Conservation (phyloP, 306 rosid species). For the Ammopiptanthus mongolicus region DNA sequence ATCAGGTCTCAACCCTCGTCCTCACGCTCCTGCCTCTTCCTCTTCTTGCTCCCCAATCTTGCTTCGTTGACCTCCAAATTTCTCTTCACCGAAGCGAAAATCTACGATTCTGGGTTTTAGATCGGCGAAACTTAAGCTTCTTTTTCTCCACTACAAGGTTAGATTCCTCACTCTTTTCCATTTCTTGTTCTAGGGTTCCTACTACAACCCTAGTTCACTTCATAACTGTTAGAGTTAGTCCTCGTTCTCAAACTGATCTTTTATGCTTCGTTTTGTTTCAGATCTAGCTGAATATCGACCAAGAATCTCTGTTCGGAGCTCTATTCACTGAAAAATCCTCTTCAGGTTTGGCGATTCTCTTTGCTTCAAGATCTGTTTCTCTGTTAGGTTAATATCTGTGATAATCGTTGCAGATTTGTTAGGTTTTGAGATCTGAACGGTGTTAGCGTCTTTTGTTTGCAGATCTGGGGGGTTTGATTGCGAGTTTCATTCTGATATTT, state of each 20-base stretch:
- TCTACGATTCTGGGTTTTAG: conserved; percentile 5
- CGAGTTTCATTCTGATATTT: conserved; percentile 15
- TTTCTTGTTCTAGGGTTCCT: conserved; percentile 33
- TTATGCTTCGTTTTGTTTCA: conserved; percentile 23
- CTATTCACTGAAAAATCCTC: conserved; percentile 8
- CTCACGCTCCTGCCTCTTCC: conserved; percentile 11
- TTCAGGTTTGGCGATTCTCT: conserved; percentile 34
- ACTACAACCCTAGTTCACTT: conserved; percentile 19
- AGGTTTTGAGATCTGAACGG: conserved; percentile 28
- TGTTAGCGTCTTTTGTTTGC: not conserved
- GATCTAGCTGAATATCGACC: conserved; percentile 42
- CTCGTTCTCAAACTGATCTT: not conserved
- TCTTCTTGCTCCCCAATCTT: not conserved
- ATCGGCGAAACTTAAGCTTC: conserved; percentile 28
- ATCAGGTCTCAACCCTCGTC: conserved; percentile 27
- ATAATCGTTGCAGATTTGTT: not conserved
- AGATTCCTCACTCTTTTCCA: conserved; percentile 29
- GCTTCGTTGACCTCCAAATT: conserved; percentile 48
- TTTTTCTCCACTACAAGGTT: conserved; percentile 36
- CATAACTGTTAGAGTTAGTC: not conserved
- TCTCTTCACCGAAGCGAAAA: conserved; percentile 3
- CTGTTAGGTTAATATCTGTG: not conserved
- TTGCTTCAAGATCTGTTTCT: not conserved
- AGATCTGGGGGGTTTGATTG: conserved; percentile 60
- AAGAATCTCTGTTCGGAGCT: not conserved